Base-by-base conservation (phyloP, 441 rosid species). In the Corymbia citriodora region DNA sequence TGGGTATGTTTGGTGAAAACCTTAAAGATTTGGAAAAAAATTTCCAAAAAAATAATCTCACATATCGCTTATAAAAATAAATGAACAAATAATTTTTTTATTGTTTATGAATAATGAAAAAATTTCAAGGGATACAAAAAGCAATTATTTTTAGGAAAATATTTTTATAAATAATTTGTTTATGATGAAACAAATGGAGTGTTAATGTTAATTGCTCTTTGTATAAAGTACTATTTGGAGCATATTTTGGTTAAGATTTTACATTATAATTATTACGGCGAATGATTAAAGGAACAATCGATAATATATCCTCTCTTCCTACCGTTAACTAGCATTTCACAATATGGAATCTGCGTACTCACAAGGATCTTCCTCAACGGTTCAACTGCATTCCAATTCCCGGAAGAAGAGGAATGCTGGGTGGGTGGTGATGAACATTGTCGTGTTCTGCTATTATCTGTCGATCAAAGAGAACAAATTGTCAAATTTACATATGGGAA, bases 1-100 rank as follows among this genome's bases (percentile, higher is more conserved):
- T 10, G 49, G 8, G 5, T 10, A 18, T 72, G 82, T 72, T 72
- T 10, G 12, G 27, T 0, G 5, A 3, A 36, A 36, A 68, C 4
- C 79, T 68, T 40, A 8, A 8, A 15, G 1, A 65, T 65, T 65
- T 9, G 31, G 8, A n/a, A n/a, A 65, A 65, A 2, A n/a, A 7
- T n/a, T 65, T 16, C 31, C 1, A 0, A 1, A 8, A 8, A 65
- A 65, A 65, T 65, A 6, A 15, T 65, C 17, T 1, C 17, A 1
- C 2, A 0, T 15, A 68, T 16, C 12, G 1, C 1, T 31, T n/a
- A n/a, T 2, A 15, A 16, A 65, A 14, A 65, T 15, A 33, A 65
- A n/a, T 65, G 18, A 31, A 7, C 6, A 0, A n/a, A 65, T n/a
- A 65, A n/a, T 65, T 2, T 65, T n/a, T 65, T 65, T 5, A n/a